These are phyloP conservation scores for Solanum chacoense DNA, from an alignment of 305 asterid genomes.

Conservation along the genomic window DNA sequence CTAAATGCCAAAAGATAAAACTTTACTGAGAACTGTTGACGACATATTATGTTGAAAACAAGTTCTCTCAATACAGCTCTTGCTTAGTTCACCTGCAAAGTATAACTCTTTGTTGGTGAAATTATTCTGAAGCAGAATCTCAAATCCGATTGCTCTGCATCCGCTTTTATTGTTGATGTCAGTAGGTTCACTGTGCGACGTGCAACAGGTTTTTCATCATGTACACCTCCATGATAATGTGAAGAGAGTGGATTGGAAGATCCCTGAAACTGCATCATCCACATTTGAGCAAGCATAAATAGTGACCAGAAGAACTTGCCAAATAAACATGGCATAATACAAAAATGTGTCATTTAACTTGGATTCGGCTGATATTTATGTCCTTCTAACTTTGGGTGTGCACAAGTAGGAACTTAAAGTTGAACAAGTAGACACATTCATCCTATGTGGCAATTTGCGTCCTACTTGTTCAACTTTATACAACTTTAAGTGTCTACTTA, in stretches of 20 bases:
- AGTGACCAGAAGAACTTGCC: neutral
- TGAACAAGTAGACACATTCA: neutral
- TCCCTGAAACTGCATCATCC: slow-evolving; percentile 37
- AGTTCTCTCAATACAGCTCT: neutral
- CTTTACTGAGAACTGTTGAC: neutral
- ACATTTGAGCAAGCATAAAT: neutral
- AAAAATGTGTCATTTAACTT: neutral
- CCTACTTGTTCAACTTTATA: neutral
- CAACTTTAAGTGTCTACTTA: neutral
- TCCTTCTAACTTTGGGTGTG: neutral
- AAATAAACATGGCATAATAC: neutral
- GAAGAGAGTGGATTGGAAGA: slow-evolving; percentile 82
- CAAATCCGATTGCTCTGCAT: slow-evolving; percentile 96
- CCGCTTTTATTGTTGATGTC: slow-evolving; percentile 96
- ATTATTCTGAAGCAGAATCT: slow-evolving; percentile 97
- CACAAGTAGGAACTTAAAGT: neutral
- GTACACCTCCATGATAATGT: slow-evolving; percentile 93
- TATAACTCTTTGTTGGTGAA: slow-evolving; percentile 95
- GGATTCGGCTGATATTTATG: neutral
- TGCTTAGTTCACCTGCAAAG: slow-evolving; percentile 54
- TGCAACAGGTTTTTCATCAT: slow-evolving; percentile 96
- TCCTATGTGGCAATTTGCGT: neutral
- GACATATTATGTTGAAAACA: neutral
- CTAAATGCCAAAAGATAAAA: slow-evolving; percentile 38
- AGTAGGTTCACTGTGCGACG: slow-evolving; percentile 91